phyloP scores from a whole-genome alignment of 1,284 basidiomycete species.

The Cryptococcus sp. region DNA sequence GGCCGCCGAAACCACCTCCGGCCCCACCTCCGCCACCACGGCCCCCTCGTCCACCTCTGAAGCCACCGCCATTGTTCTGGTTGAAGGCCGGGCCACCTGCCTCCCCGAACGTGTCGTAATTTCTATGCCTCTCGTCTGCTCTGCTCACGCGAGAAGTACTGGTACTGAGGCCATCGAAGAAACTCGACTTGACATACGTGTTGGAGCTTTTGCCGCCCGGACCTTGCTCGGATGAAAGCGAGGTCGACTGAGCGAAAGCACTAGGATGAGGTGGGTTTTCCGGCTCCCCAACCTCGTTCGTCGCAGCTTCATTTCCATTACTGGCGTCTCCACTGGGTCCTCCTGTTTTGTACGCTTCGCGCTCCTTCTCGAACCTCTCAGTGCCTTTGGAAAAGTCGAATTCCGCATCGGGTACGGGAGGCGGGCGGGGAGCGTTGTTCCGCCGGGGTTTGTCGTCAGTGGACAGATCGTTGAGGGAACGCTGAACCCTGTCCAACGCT shows the following conservation, averaged over 20 bases:
- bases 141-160: slow-evolving; percentile 37
- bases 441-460: slow-evolving; percentile 23
- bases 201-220: slow-evolving; percentile 8
- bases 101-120: slow-evolving; percentile 50
- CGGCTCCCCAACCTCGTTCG: slow-evolving; percentile 25
- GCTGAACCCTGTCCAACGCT: slow-evolving; percentile 45
- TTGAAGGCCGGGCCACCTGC: slow-evolving; percentile 32
- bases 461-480: slow-evolving; percentile 39
- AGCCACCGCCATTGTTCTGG: slow-evolving; percentile 6
- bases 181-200: slow-evolving; percentile 44
- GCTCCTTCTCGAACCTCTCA: slow-evolving; percentile 41
- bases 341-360: slow-evolving; percentile 26
- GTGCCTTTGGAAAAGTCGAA: slow-evolving; percentile 48
- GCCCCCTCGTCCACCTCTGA: slow-evolving; percentile 18
- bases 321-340: slow-evolving; percentile 5
- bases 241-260: slow-evolving; percentile 18
- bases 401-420: slow-evolving; percentile 46
- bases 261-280: slow-evolving; percentile 38
- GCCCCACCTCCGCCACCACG: slow-evolving; percentile 20
- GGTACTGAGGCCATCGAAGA: slow-evolving; percentile 45
- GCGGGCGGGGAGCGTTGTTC: slow-evolving; percentile 22
- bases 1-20: slow-evolving; percentile 8
- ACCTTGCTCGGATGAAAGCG: neutral
- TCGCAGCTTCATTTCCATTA: slow-evolving; percentile 9
- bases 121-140: slow-evolving; percentile 46